phyloP scores from a whole-genome alignment of 2,329 filamentous ascomycete species.

The Penicillium aurantiogriseum region DNA sequence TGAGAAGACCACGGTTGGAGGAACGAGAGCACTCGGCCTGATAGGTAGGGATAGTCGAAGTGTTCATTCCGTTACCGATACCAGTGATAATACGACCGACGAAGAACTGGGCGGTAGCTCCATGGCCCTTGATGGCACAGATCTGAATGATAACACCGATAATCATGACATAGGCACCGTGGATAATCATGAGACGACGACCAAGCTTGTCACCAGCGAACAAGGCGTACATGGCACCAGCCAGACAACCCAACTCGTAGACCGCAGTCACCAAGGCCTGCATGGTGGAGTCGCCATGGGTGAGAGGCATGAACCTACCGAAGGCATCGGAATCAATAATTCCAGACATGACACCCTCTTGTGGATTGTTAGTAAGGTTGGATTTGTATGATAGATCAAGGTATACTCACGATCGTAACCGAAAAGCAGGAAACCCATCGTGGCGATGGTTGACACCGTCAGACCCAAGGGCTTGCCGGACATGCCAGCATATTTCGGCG shows the following conservation, averaged over 20 bases:
- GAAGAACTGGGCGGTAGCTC: slow-evolving; percentile 51
- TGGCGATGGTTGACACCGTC: slow-evolving; percentile 61
- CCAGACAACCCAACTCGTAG: slow-evolving; percentile 37
- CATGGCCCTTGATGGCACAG: slow-evolving; percentile 30
- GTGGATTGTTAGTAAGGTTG: background rate
- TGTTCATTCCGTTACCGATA: slow-evolving; percentile 57
- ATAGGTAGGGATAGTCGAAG: slow-evolving; percentile 54
- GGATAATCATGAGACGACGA: slow-evolving; percentile 52
- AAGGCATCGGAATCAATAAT: slow-evolving; percentile 38
- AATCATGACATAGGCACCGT: slow-evolving; percentile 55
- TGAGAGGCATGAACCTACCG: slow-evolving; percentile 35
- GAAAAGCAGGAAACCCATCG: slow-evolving; percentile 62
- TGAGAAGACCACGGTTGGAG: slow-evolving; percentile 59
- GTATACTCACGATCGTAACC: slow-evolving; percentile 53
- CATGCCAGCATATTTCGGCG: slow-evolving; percentile 58
- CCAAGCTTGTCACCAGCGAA: slow-evolving; percentile 38
- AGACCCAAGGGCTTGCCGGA: slow-evolving; percentile 58
- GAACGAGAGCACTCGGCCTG: slow-evolving; percentile 55
- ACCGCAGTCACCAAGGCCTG: slow-evolving; percentile 35
- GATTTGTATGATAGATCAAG: background rate
- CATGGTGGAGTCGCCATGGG: slow-evolving; percentile 40
- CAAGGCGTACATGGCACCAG: slow-evolving; percentile 39
- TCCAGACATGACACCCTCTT: slow-evolving; percentile 43
- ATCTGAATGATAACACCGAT: slow-evolving; percentile 43
- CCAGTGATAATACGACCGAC: slow-evolving; percentile 54